A percentile compares a stretch with the other conserved stretches of the same genome.
phyloP scores from a whole-genome alignment of 805 yeast species.

The Lipomyces chichibuensis region DNA sequence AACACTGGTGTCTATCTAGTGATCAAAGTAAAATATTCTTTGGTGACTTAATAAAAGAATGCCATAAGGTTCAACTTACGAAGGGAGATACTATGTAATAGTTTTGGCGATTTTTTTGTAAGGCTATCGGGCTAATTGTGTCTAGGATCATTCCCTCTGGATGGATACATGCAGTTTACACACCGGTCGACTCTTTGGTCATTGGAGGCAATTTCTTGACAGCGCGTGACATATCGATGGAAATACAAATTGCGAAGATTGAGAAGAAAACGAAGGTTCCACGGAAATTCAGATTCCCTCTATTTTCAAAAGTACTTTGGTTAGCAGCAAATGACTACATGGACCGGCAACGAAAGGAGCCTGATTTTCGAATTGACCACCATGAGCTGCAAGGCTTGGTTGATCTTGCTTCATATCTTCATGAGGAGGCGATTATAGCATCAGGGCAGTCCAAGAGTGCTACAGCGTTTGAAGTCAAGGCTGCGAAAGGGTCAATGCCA shows the following conservation, averaged over 20 bases:
- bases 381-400: slow-evolving; percentile 16
- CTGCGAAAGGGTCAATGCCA: slow-evolving; percentile 25
- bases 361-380: background rate
- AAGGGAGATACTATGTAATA: slow-evolving; percentile 66
- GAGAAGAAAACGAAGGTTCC: slow-evolving; percentile 76
- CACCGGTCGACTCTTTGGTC: slow-evolving; percentile 78
- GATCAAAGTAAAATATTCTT: slow-evolving; percentile 68
- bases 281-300: slow-evolving; percentile 74
- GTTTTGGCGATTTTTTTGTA: background rate
- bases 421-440: slow-evolving; percentile 22
- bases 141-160: slow-evolving; percentile 75
- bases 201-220: slow-evolving; percentile 89
- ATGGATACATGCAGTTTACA: slow-evolving; percentile 89
- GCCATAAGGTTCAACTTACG: slow-evolving; percentile 56
- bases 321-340: slow-evolving; percentile 56
- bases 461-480: slow-evolving; percentile 23
- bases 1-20: slow-evolving; percentile 70
- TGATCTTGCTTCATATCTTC: slow-evolving; percentile 23
- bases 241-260: slow-evolving; percentile 61
- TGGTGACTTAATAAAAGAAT: slow-evolving; percentile 55
- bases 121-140: background rate
- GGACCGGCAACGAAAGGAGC: slow-evolving; percentile 7
- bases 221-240: slow-evolving; percentile 61
- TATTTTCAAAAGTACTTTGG: slow-evolving; percentile 73
- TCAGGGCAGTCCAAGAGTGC: slow-evolving; percentile 17